These are phyloP conservation scores for Erodium maritimum DNA, from an alignment of 345 rosid species.

Conservation along the genomic window DNA sequence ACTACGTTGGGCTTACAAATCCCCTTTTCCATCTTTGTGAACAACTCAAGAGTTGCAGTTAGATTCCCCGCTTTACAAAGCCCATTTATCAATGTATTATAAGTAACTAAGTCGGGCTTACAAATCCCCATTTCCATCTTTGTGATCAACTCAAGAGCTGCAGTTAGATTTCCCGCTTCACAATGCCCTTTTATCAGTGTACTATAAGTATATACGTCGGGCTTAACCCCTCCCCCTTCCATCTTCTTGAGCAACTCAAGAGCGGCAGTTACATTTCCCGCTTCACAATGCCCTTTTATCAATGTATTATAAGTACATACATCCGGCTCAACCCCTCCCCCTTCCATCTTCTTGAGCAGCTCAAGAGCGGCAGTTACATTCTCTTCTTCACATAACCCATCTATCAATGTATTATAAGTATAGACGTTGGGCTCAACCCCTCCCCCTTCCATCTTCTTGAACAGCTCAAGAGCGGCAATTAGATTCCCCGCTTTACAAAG, in stretches of 20 bases:
- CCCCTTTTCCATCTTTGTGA: constrained; percentile 44
- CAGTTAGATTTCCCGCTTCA: too few relatives aligned
- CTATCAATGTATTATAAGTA: too few relatives aligned
- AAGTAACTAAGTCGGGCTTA: constrained; percentile 38
- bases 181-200: too few relatives aligned
- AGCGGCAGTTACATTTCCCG: constrained; percentile 36
- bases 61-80: constrained; percentile 35
- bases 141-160: constrained; percentile 19
- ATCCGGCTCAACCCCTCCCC: constrained; percentile 42
- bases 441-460: not conserved
- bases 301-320: constrained; percentile 54
- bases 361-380: constrained; percentile 26
- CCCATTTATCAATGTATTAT: constrained; percentile 52
- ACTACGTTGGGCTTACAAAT: constrained; percentile 47
- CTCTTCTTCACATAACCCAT: not conserved
- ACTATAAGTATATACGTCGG: too few relatives aligned
- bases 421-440: not conserved
- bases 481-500: not conserved
- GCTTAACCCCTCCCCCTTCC: too few relatives aligned
- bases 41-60: constrained; percentile 37
- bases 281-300: constrained; percentile 54
- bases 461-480: not conserved
- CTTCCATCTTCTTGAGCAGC: constrained; percentile 6
- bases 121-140: constrained; percentile 51
- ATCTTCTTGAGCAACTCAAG: too few relatives aligned